Evolutionary conservation across 2,329 filamentous ascomycete species (phyloP), one percentile per base, ranked within the genome.

Genomic region (Akanthomyces lecanii): DNA sequence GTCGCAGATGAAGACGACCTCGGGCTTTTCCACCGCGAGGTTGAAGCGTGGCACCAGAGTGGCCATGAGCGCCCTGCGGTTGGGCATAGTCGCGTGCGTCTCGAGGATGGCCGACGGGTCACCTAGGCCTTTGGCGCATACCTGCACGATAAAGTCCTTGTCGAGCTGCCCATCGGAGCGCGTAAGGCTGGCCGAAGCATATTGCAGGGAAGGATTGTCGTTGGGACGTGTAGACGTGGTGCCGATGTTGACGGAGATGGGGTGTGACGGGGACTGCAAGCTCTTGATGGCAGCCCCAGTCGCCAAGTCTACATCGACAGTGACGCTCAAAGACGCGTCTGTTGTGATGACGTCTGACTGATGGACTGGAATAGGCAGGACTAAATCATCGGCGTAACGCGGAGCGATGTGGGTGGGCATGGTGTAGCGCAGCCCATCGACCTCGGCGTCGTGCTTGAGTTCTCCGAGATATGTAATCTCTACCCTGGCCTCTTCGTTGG

Each of bases 1-100:
- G 71, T 92, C 89, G 62, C 86, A 88, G 5, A 92, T 76, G 67
- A 92, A 91, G 21, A 92, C 83, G 25, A 92, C 81, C 70, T 92
- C 89, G 4, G 79, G 78, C 61, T 72, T 74, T 10, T 80, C 77
- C 0, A 80, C 70, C 0, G 85, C 83, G 0, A 90, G 75, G n/a
- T 79, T 78, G 73, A 91, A 90, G 65, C 85, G 87, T 2, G 89
- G 89, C 0, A 91, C 87, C 0, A 92, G 76, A 0, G 88, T 90
- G 0, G 83, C 77, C 88, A 92, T 90, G 63, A 92, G 70, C 0
- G 89, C 88, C 4, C 85, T 80, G 55, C 89, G 86, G 61, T 84
- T 78, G 0, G 82, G 77, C 2, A 89, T 78, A 0, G 76, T 82
- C 0, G 87, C 82, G 67, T 92, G 89, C 0, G 77, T 81, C 71